Evolutionary conservation across 371 early-diverging fungal genomes (phyloP), one percentile per base, ranked within the genome.

Genomic region (Quaeritorhiza haematococci): DNA sequence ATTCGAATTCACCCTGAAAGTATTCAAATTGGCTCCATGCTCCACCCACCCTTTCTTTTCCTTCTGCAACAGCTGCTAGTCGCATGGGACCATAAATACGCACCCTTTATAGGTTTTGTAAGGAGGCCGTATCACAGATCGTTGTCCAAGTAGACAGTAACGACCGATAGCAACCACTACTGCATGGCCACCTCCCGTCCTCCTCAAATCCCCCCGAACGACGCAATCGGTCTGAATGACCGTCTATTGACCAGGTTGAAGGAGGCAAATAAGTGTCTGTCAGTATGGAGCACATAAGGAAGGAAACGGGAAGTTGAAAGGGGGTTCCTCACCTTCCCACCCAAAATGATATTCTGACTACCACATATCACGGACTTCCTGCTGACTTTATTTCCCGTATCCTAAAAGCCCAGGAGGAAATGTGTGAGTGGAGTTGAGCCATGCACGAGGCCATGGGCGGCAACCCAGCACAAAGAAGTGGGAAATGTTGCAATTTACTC

Each of bases 61-160:
- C 35, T 17, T 35, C 35, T 7, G 35, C 35, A 8, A 8, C 35
- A 17, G 35, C 17, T 35, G 7, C 50, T 2, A 19, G n/a, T n/a
- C n/a, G n/a, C n/a, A n/a, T n/a, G n/a, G n/a, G n/a, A n/a, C n/a
- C n/a, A 29, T 23, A 15, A 15, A 32, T 27, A 32, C 53, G 33
- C 72, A 87, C 90, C 92, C 93, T 79, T 95, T 94, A 72, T 93
- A 93, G 10, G 90, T 88, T 56, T 94, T 96, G 76, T 86, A 92
- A 1, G 97, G 97, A 19, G 97, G 97, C 29, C 95, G 82, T 24
- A 96, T 84, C 10, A 96, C 81, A 0, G 89, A 87, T 8, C 80
- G 74, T 53, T 81, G 78, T 2, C 87, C 79, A 0, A 95, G 69
- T 10, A 91, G 69, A 68, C 95, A 93, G 64, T 91, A 95, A 42